phyloP scores from a whole-genome alignment of 306 rosid genomes.

The Cucurbita argyrosperma region DNA sequence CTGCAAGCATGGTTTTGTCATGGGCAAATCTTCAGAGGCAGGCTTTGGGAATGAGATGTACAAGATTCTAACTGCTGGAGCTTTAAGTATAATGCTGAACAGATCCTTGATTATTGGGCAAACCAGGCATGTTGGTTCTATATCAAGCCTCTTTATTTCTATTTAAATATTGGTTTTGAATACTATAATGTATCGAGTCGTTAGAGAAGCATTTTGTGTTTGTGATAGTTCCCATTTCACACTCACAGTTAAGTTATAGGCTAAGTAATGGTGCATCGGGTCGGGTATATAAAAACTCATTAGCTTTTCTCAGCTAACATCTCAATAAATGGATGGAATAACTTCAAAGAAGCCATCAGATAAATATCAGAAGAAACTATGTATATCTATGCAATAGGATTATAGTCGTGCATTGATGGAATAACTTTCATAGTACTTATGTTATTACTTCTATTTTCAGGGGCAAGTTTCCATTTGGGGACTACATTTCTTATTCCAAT shows the following conservation, averaged over 20 bases:
- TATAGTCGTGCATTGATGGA: neutral
- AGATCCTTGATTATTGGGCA: constrained; percentile 97
- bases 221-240: neutral
- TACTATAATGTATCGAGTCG: neutral
- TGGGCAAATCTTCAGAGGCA: constrained; percentile 88
- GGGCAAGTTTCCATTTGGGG: constrained; percentile 78
- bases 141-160: constrained; percentile 70
- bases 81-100: constrained; percentile 82
- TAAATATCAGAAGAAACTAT: neutral
- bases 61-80: constrained; percentile 73
- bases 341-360: neutral
- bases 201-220: neutral
- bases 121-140: constrained; percentile 99
- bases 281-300: neutral
- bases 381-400: neutral
- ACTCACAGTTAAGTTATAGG: neutral
- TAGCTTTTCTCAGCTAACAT: neutral
- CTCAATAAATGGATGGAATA: neutral
- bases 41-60: constrained; percentile 99
- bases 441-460: constrained; percentile 33
- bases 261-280: neutral
- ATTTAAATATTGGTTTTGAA: constrained; percentile 9
- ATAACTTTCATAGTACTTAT: constrained; percentile 11
- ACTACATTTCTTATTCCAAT: constrained; percentile 65
- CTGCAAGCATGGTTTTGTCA: constrained; percentile 74